These are phyloP conservation scores for Nymphaea thermarum DNA, from an alignment of 164 flowering plant genomes.

Conservation along the genomic window DNA sequence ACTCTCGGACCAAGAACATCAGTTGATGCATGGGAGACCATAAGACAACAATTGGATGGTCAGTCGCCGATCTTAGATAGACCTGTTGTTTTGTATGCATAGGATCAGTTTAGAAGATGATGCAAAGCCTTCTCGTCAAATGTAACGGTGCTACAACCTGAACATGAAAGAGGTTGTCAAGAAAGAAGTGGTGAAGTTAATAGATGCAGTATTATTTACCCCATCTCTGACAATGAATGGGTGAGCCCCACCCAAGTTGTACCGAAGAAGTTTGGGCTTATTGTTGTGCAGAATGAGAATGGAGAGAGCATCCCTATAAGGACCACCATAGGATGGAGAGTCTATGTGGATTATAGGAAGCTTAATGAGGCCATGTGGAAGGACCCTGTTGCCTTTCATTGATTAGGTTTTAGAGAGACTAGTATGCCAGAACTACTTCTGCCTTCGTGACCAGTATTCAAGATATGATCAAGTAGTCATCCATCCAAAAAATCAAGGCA, in stretches of 20 bases:
- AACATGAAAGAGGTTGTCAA: neutral
- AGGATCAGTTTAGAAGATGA: too few relatives aligned
- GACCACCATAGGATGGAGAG: neutral
- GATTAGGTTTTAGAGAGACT: slow-evolving; percentile 5
- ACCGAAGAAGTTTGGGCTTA: neutral
- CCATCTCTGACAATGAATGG: neutral
- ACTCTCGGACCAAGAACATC: too few relatives aligned
- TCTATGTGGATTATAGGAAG: neutral
- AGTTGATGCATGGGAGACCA: too few relatives aligned
- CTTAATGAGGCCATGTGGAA: neutral
- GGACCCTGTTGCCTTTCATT: neutral
- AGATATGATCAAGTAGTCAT: slow-evolving; percentile 5
- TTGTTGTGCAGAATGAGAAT: neutral
- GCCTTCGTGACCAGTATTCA: slow-evolving; percentile 4
- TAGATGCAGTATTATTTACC: neutral
- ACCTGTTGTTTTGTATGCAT: too few relatives aligned
- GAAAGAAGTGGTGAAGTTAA: neutral
- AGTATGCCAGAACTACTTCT: neutral
- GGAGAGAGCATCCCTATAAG: neutral
- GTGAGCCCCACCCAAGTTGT: neutral
- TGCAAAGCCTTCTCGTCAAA: too few relatives aligned
- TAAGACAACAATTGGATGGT: too few relatives aligned
- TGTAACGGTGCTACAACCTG: neutral
- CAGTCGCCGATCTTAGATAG: too few relatives aligned
- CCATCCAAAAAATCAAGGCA: neutral